Evolutionary conservation across 352 stramenopile genomes (phyloP).

Genomic region (Aphanomyces astaci): DNA sequence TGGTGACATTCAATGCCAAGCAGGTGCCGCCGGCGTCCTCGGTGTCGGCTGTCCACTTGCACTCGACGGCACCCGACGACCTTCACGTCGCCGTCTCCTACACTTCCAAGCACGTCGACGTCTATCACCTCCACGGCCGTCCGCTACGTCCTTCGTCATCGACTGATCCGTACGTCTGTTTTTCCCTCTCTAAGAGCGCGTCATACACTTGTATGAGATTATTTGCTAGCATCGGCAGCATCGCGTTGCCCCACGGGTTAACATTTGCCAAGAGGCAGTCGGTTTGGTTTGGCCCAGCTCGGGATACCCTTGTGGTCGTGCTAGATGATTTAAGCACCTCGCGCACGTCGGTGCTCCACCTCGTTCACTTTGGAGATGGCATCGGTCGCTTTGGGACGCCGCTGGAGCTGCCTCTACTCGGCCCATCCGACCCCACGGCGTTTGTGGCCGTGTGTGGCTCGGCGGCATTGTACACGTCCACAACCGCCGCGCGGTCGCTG

Average conservation of each 20-base stretch:
- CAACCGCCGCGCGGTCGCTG: background rate
- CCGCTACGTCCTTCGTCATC: background rate
- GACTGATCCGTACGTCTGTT: background rate
- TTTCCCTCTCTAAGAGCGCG: too few species aligned
- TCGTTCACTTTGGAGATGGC: conserved; percentile 2
- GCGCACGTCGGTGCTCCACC: background rate
- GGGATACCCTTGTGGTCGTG: conserved; percentile 8
- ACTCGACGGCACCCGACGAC: background rate
- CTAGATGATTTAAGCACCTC: background rate
- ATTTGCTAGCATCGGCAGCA: background rate
- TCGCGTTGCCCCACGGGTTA: background rate
- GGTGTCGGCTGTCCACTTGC: too few species aligned
- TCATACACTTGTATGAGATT: too few species aligned
- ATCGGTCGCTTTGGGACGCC: conserved; percentile 1
- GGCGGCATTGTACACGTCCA: conserved; percentile 9
- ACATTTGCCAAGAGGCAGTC: background rate
- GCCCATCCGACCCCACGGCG: background rate
- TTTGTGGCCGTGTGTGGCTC: background rate
- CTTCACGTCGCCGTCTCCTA: background rate
- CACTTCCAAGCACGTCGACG: background rate
- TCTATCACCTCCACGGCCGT: background rate
- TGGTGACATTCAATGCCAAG: conserved; percentile 5
- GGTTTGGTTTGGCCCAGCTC: background rate
- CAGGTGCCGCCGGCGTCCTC: background rate
- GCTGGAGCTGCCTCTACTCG: background rate